A percentile compares a stretch with the other conserved stretches of the same genome.
These are phyloP conservation scores for Mortierella hygrophila DNA, from an alignment of 192 early-diverging fungal genomes.

Conservation along the genomic window DNA sequence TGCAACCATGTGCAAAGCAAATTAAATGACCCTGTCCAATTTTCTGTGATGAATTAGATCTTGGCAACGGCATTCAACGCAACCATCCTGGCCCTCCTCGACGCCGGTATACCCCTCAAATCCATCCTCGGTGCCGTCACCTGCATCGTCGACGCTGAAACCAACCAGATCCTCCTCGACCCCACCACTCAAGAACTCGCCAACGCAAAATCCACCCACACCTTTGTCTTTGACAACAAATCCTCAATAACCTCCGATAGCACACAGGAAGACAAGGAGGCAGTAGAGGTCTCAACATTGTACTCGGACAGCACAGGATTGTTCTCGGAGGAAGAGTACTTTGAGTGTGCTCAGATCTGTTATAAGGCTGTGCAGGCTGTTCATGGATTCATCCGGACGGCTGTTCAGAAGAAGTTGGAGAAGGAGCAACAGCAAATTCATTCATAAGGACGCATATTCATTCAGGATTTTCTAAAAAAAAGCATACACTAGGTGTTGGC, in stretches of 20 bases:
- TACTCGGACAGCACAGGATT: conserved; percentile 81
- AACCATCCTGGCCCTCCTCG: conserved; percentile 84
- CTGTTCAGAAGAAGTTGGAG: conserved; percentile 69
- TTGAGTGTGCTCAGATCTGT: conserved; percentile 43
- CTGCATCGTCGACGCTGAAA: conserved; percentile 73
- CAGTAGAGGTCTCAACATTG: conserved; percentile 44
- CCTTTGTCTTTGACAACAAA: conserved; percentile 84
- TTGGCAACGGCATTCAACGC: conserved; percentile 88
- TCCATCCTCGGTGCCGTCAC: conserved; percentile 76
- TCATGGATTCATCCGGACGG: conserved; percentile 75
- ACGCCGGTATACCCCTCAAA: conserved; percentile 90
- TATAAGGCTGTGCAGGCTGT: conserved; percentile 55
- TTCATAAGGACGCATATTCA: conserved; percentile 22
- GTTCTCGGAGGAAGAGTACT: conserved; percentile 74
- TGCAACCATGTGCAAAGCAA: neutral
- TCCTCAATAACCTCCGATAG: conserved; percentile 24
- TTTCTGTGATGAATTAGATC: conserved; percentile 55
- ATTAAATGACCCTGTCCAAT: conserved; percentile 1
- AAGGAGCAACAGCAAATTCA: conserved; percentile 64
- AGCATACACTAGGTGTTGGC: neutral
- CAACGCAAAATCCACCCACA: conserved; percentile 79
- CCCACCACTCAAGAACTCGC: conserved; percentile 82
- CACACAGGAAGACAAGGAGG: neutral
- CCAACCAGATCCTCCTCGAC: conserved; percentile 77
- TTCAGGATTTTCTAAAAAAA: neutral